Evolutionary conservation across 2,329 filamentous ascomycete genomes (phyloP), one percentile per base, ranked within the genome.

Genomic region (Sarocladium oryzae): DNA sequence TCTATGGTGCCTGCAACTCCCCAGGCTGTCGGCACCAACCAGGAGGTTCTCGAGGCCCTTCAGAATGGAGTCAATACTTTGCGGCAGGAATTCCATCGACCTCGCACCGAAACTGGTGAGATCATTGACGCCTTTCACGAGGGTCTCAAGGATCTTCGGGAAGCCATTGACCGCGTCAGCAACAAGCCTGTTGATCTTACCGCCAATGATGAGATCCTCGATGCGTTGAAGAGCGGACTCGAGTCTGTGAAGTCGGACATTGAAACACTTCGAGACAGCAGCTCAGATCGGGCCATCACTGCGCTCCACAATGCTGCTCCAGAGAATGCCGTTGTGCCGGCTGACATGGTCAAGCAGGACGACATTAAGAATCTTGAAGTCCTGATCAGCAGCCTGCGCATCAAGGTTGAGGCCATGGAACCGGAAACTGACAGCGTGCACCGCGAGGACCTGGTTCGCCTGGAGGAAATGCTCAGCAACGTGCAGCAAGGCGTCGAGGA

Each of bases 121-220:
- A 88, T 96, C 10, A 75, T 97, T 1, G 89, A 96, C 62, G 88
- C 91, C 1, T 75, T 97, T 51, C 91, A 95, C 53, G 90, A 96
- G 65, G 91, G 91, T 2, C 77, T 97, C 6, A 84, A 87, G 55
- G 84, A 85, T 45, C 74, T 97, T 8, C 83, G 88, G 23, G 74
- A 76, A 24, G 86, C 89, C 55, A 85, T 97, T 52, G 90, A 96
- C 53, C 78, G 76, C 61, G 77, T 93, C 15, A 75, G 82, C 20
- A 84, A 92, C 63, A 93, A 89, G 69, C 88, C 90, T 4, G 73
- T 82, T 0, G 90, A 95, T 59, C 78, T 92, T 66, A 91, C 86
- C 1, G 84, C 89, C 52, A 92, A 88, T 54, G 88, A 95, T 56
- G 90, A 96, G 67, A 91, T 96, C 50, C 75, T 96, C 1, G 88